These are phyloP conservation scores for Rubroboletus pulcherrimus DNA, from an alignment of 768 basidiomycete genomes.

Conservation along the genomic window DNA sequence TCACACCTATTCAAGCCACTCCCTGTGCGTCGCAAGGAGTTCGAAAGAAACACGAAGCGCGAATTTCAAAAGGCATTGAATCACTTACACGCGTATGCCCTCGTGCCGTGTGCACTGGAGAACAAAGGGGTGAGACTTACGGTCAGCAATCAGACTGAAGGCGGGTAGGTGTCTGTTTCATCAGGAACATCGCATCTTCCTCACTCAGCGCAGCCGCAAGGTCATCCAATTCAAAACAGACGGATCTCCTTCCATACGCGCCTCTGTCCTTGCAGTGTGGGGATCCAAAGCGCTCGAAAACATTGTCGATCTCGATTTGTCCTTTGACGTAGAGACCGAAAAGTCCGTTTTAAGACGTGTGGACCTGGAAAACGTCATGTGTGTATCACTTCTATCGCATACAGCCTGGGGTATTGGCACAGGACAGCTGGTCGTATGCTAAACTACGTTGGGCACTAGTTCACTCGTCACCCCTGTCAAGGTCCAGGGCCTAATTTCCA, in stretches of 20 bases:
- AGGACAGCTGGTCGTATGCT: neutral
- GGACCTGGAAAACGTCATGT: constrained; percentile 20
- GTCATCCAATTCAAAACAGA: constrained; percentile 69
- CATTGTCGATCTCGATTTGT: constrained; percentile 67
- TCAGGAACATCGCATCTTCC: neutral
- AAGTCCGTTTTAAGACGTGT: constrained; percentile 30
- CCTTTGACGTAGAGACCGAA: constrained; percentile 68
- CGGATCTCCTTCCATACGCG: constrained; percentile 57
- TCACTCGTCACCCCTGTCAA: constrained; percentile 39
- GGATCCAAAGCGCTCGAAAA: constrained; percentile 76
- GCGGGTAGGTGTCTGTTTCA: constrained; percentile 52
- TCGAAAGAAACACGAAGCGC: constrained; percentile 82
- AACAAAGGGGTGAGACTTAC: constrained; percentile 65
- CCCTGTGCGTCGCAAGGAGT: constrained; percentile 89
- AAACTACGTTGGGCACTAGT: constrained; percentile 9
- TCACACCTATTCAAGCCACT: constrained; percentile 73
- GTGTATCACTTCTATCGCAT: constrained; percentile 3
- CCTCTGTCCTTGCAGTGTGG: constrained; percentile 76
- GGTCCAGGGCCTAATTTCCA: constrained; percentile 80
- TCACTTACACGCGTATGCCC: constrained; percentile 82
- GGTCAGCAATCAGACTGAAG: constrained; percentile 63
- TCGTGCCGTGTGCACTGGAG: constrained; percentile 67
- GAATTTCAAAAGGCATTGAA: constrained; percentile 85
- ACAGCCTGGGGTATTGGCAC: neutral
- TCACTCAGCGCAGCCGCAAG: constrained; percentile 45